Base-by-base conservation (phyloP, 1,139 yeast genomes). In the Pichia sp. region DNA sequence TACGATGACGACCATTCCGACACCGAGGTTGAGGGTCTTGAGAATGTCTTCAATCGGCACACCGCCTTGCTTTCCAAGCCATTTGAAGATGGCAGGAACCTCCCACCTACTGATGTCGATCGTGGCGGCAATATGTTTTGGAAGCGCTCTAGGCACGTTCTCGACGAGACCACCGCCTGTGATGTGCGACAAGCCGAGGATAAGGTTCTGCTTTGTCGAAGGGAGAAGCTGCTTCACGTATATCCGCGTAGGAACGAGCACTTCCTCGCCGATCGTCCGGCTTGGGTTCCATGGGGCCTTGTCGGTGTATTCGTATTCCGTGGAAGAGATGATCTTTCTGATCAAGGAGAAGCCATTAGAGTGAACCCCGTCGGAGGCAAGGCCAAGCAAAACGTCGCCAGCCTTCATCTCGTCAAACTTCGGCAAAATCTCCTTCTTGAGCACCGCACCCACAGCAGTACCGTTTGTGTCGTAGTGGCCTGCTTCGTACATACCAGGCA, bases 391-490 rank as follows among this genome's bases (percentile, higher is more conserved):
- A 8, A 90, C 84, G 70, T 95, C 86, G 45, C 98, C 98, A 23
- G 75, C 79, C 31, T 74, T 67, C 95, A 95, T 89, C 53, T 74
- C 76, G 31, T 78, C 73, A 30, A 78, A 68, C 61, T 79, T 79
- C 45, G 99, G 99, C 64, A 95, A 77, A 54, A 93, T 81, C 61
- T 81, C 79, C 59, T 76, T 73, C 67, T 87, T 88, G 63, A 80
- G 75, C n/a, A 95, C 98, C n/a, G 99, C 99, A 66, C 99, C 99
- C 52, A 95, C 92, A 52, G 97, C 95, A 45, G 99, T 93, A 72
- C 99, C 99, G 67, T 93, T 93, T 57, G 97, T 92, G 72, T 95
- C 99, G 70, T 95, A 95, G 72, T 95, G 99, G 47, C 95, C 95
- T 57, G 84, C 90, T 56, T 85, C 87, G 68, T 95, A 95, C 87